These are phyloP conservation scores for Solanum sejunctum DNA, from an alignment of 257 asterid genomes.

Conservation along the genomic window DNA sequence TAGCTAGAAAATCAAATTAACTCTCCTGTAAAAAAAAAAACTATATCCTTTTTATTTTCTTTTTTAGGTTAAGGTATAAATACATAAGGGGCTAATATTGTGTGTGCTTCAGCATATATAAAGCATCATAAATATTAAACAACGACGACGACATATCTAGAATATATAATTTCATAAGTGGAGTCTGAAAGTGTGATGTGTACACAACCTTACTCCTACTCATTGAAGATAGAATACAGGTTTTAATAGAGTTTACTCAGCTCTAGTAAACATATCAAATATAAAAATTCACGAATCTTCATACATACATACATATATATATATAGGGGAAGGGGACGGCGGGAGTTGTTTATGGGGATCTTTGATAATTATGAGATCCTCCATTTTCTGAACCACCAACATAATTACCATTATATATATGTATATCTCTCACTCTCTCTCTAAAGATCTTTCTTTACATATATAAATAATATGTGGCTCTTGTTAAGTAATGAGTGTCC, in stretches of 20 bases:
- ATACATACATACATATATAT: neutral
- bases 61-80: too few relatives aligned
- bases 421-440: neutral
- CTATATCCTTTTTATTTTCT: too few relatives aligned
- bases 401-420: neutral
- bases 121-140: too few relatives aligned
- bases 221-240: neutral
- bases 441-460: neutral
- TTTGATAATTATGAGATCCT: conserved; percentile 48
- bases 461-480: neutral
- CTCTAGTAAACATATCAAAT: neutral
- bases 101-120: too few relatives aligned
- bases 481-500: neutral
- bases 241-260: neutral
- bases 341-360: conserved; percentile 18
- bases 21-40: too few relatives aligned
- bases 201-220: neutral
- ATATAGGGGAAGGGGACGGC: neutral
- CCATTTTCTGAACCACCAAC: conserved; percentile 27
- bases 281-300: neutral
- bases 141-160: too few relatives aligned
- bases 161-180: neutral
- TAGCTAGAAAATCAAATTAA: too few relatives aligned
- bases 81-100: too few relatives aligned
- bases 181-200: neutral